A percentile compares a stretch with the other conserved stretches of the same genome.
Conservation (phyloP, 495 filamentous ascomycete genomes). For the Apiosordaria backusii region DNA sequence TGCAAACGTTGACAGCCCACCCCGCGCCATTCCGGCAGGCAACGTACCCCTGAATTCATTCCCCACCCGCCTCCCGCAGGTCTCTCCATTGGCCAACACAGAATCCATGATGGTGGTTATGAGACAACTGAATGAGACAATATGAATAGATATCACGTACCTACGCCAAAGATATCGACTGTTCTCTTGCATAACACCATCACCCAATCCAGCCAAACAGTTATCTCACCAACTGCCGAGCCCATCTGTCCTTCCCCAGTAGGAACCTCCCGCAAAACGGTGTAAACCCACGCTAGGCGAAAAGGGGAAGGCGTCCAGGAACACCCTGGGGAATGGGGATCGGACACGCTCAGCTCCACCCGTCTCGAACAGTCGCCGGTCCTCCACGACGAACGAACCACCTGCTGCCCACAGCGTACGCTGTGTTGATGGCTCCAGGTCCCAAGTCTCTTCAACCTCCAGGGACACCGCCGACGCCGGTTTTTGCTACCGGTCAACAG, state of each 20-base stretch:
- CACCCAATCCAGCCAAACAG: not conserved
- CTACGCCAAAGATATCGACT: not conserved
- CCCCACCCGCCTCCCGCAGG: not conserved
- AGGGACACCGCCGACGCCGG: slow-evolving; percentile 26
- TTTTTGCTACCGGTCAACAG: slow-evolving; percentile 26
- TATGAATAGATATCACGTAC: not conserved
- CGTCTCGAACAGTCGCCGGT: not conserved
- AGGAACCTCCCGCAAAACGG: slow-evolving; percentile 1
- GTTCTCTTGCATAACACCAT: not conserved
- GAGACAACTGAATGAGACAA: not conserved
- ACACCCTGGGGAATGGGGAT: not conserved
- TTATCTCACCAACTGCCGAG: not conserved
- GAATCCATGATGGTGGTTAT: not conserved
- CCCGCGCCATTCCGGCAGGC: slow-evolving; percentile 8
- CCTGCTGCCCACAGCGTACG: slow-evolving; percentile 1
- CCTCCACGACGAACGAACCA: slow-evolving; percentile 8
- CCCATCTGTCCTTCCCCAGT: slow-evolving; percentile 8
- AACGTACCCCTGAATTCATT: slow-evolving; percentile 2
- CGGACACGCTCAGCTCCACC: slow-evolving; percentile 14
- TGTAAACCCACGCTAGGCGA: slow-evolving; percentile 13
- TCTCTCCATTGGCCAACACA: not conserved
- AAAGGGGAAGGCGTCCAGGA: slow-evolving; percentile 10
- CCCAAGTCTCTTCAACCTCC: slow-evolving; percentile 4
- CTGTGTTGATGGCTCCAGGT: slow-evolving; percentile 14
- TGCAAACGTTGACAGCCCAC: slow-evolving; percentile 4